Conservation (phyloP, 768 basidiomycete genomes). For the Dioszegia crocea region DNA sequence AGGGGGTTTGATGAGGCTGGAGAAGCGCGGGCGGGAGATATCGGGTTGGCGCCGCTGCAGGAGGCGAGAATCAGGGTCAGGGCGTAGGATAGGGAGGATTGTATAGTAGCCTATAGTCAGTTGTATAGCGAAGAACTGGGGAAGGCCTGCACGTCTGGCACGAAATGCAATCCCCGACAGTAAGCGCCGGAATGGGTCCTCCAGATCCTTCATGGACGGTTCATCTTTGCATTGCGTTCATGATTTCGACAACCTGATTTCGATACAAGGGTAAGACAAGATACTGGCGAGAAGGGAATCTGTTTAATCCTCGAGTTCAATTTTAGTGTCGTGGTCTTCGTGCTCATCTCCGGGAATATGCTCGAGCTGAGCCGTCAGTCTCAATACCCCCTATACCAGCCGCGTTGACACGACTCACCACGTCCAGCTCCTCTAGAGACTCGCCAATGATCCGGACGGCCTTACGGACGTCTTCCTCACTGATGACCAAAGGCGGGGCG, state of each 20-base stretch:
- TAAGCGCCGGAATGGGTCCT: too few species aligned
- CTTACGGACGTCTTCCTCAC: conserved; percentile 74
- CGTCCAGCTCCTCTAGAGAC: conserved; percentile 74
- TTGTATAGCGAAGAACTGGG: too few species aligned
- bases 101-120: not conserved
- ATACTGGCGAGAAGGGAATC: not conserved
- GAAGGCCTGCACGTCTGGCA: too few species aligned
- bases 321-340: conserved; percentile 42
- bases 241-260: too few species aligned
- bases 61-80: not conserved
- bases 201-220: too few species aligned
- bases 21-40: not conserved
- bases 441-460: conserved; percentile 72
- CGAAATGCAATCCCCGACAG: too few species aligned
- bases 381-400: conserved; percentile 8
- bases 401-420: conserved; percentile 52
- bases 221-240: too few species aligned
- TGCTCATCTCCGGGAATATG: conserved; percentile 45
- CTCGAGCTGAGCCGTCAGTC: conserved; percentile 32
- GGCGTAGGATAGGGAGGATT: not conserved
- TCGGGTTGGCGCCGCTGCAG: not conserved
- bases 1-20: conserved; percentile 1
- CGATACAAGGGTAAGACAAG: not conserved
- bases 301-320: conserved; percentile 33
- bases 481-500: conserved; percentile 90